Percentiles rank a stretch among this genome's conserved stretches.
phyloP scores from a whole-genome alignment of 345 rosid species.

The Microthlaspi erraticum region DNA sequence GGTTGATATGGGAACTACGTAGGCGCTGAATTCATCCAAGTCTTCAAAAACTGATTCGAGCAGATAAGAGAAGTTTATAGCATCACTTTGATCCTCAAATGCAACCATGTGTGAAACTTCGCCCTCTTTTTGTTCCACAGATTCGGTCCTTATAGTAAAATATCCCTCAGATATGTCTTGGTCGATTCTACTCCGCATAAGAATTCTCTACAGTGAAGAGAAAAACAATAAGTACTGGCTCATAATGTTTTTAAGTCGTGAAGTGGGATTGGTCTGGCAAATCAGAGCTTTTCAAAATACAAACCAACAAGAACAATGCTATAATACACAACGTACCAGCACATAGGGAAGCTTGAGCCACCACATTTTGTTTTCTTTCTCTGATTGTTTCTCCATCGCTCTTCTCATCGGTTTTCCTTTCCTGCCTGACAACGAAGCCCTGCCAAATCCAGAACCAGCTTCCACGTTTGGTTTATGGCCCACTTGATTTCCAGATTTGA shows the following conservation, averaged over 20 bases:
- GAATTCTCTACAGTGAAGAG: conserved; percentile 56
- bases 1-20: conserved; percentile 63
- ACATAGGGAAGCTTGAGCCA: conserved; percentile 83
- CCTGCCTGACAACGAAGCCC: conserved; percentile 32
- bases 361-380: conserved; percentile 51
- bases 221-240: background rate
- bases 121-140: conserved; percentile 39
- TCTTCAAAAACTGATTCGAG: conserved; percentile 75
- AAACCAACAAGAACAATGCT: conserved; percentile 6
- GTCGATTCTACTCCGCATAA: conserved; percentile 65
- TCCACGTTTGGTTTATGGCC: conserved; percentile 32
- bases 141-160: conserved; percentile 51
- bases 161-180: conserved; percentile 57
- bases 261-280: background rate
- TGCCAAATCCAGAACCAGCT: conserved; percentile 45
- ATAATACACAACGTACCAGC: conserved; percentile 50
- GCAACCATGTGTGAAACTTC: conserved; percentile 55
- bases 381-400: conserved; percentile 45
- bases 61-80: conserved; percentile 75
- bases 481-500: conserved; percentile 18
- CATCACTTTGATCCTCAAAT: conserved; percentile 80
- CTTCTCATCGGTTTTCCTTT: conserved; percentile 34
- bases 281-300: background rate
- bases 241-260: background rate
- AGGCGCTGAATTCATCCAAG: conserved; percentile 63